These are phyloP conservation scores for Microstegium vimineum DNA, from an alignment of 176 grass and related monocot genomes.

Conservation along the genomic window DNA sequence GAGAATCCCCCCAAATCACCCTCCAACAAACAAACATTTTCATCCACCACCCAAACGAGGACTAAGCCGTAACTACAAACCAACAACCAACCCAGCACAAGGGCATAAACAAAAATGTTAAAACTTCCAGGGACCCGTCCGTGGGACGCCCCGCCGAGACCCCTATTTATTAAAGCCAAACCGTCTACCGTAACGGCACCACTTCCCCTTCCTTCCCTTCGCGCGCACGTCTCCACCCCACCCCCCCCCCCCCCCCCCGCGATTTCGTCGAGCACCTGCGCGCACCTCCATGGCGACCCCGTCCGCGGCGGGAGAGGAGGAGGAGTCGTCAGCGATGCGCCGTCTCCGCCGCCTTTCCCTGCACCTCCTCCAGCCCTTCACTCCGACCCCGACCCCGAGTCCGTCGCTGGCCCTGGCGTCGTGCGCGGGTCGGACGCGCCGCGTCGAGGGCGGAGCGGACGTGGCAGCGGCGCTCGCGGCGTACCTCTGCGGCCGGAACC, in stretches of 20 bases:
- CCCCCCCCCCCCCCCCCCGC: too few relatives aligned
- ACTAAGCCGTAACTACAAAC: not conserved
- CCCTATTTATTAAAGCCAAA: constrained; percentile 16
- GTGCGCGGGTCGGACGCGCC: constrained; percentile 40
- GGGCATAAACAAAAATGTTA: fast-evolving
- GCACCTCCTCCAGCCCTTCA: constrained; percentile 64
- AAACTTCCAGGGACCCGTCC: fast-evolving
- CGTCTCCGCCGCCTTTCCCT: constrained; percentile 53
- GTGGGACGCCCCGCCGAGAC: not conserved
- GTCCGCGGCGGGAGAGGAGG: not conserved
- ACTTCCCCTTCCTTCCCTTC: not conserved
- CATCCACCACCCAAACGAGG: fast-evolving
- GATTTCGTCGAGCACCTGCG: too few relatives aligned
- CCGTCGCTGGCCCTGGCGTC: constrained; percentile 35
- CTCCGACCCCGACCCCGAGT: too few relatives aligned
- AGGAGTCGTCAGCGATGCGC: constrained; percentile 26
- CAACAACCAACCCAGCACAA: fast-evolving
- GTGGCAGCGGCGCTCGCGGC: constrained; percentile 47
- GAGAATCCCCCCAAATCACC: not conserved
- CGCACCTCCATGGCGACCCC: not conserved
- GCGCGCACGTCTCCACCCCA: constrained; percentile 9
- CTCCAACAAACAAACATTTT: fast-evolving
- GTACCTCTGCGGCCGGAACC: constrained; percentile 51
- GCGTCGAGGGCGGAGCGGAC: constrained; percentile 37
- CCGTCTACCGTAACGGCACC: constrained; percentile 21